A percentile compares a stretch with the other conserved stretches of the same genome.
phyloP scores from a whole-genome alignment of 805 yeast genomes.

The Kregervanrija pseudodelftensis region DNA sequence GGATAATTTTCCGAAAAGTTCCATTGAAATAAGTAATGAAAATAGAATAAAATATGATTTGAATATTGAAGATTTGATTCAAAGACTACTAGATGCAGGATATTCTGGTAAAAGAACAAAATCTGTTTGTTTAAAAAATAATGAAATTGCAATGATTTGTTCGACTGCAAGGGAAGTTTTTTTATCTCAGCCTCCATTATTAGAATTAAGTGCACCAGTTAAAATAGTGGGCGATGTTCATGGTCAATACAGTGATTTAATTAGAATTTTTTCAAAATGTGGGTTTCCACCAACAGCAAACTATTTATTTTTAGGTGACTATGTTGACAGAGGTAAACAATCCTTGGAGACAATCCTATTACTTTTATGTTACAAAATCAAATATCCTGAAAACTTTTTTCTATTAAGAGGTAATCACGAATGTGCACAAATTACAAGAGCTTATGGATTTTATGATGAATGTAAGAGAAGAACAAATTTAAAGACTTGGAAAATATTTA shows the following conservation, averaged over 20 bases:
- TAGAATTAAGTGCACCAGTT: slow-evolving; percentile 82
- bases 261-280: slow-evolving; percentile 87
- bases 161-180: slow-evolving; percentile 84
- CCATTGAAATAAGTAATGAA: slow-evolving; percentile 1
- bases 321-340: slow-evolving; percentile 97
- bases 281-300: slow-evolving; percentile 96
- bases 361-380: slow-evolving; percentile 86
- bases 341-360: slow-evolving; percentile 85
- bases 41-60: slow-evolving; percentile 11
- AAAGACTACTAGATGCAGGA: slow-evolving; percentile 89
- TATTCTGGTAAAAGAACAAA: slow-evolving; percentile 91
- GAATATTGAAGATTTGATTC: slow-evolving; percentile 82
- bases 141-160: slow-evolving; percentile 86
- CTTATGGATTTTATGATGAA: slow-evolving; percentile 96
- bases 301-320: slow-evolving; percentile 89
- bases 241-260: slow-evolving; percentile 90
- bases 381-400: slow-evolving; percentile 94
- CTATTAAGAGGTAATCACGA: slow-evolving; percentile 93
- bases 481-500: slow-evolving; percentile 88
- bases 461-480: slow-evolving; percentile 90
- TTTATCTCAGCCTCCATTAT: slow-evolving; percentile 79
- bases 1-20: not conserved
- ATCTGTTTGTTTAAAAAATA: slow-evolving; percentile 77
- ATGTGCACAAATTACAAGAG: slow-evolving; percentile 93
- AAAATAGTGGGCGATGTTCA: slow-evolving; percentile 92